Percentiles rank a stretch among this genome's conserved stretches.
Evolutionary conservation across 176 grass and related monocot genomes (phyloP).

Genomic region (Poa pratensis): DNA sequence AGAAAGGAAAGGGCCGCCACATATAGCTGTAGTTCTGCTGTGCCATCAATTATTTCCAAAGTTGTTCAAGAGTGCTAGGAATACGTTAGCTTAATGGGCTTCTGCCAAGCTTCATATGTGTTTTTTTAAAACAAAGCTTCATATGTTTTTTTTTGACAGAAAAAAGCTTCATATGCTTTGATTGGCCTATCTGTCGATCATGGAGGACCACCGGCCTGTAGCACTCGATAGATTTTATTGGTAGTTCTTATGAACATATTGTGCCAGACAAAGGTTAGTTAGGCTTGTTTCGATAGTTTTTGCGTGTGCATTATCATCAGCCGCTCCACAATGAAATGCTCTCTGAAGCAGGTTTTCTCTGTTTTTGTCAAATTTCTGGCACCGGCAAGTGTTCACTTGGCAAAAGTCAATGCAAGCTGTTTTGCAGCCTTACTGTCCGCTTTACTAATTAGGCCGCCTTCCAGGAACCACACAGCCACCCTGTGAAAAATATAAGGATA

Average conservation of each 20-base stretch:
- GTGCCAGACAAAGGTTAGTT: too few species aligned
- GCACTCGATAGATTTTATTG: too few species aligned
- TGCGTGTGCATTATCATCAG: constrained; percentile 48
- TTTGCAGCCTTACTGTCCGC: constrained; percentile 54
- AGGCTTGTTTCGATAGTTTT: background rate
- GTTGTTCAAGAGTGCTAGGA: too few species aligned
- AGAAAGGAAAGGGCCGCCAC: background rate
- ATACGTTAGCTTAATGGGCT: too few species aligned
- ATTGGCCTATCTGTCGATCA: too few species aligned
- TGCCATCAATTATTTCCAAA: too few species aligned
- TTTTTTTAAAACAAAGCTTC: too few species aligned
- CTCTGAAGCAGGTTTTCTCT: constrained; percentile 60
- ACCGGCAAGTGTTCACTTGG: constrained; percentile 52
- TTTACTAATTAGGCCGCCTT: constrained; percentile 52
- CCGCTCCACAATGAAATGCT: constrained; percentile 43
- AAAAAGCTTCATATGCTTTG: too few species aligned
- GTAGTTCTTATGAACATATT: too few species aligned
- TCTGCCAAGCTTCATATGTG: too few species aligned
- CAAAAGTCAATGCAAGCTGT: constrained; percentile 64
- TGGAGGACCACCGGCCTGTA: too few species aligned
- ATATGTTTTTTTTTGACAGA: too few species aligned
- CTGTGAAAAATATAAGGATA: constrained; percentile 45
- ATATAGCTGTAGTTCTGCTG: background rate
- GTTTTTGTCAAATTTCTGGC: constrained; percentile 50
- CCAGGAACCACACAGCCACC: constrained; percentile 70